Evolutionary conservation across 2,329 filamentous ascomycete genomes (phyloP).

Genomic region (Botrytis medusae): DNA sequence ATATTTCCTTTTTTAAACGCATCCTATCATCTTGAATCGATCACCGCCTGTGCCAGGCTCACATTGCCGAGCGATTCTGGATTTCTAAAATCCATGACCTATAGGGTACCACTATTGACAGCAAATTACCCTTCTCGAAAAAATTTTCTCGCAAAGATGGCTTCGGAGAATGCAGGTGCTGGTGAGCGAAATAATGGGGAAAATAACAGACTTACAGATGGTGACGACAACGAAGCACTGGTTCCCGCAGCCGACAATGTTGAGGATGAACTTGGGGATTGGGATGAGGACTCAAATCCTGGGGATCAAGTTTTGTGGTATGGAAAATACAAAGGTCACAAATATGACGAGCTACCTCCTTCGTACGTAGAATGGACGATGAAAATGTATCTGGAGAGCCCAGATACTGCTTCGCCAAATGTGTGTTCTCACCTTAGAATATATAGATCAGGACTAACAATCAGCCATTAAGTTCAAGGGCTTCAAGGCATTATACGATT

Average conservation of each 20-base stretch:
- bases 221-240: not conserved
- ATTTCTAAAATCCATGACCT: not conserved
- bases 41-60: not conserved
- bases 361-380: not conserved
- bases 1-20: not conserved
- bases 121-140: not conserved
- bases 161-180: not conserved
- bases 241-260: not conserved
- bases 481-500: not conserved
- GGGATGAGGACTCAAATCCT: conserved; percentile 6
- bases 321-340: not conserved
- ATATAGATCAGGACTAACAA: not conserved
- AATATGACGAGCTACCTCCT: not conserved
- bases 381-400: not conserved
- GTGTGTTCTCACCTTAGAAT: not conserved
- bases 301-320: not conserved
- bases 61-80: not conserved
- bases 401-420: not conserved
- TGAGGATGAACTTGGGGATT: not conserved
- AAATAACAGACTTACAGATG: not conserved
- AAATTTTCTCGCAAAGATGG: not conserved
- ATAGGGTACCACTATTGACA: not conserved
- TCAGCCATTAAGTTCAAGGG: not conserved
- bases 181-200: not conserved
- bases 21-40: too few relatives aligned